Conservation (phyloP, 192 early-diverging fungal genomes). For the Mortierella hygrophila region DNA sequence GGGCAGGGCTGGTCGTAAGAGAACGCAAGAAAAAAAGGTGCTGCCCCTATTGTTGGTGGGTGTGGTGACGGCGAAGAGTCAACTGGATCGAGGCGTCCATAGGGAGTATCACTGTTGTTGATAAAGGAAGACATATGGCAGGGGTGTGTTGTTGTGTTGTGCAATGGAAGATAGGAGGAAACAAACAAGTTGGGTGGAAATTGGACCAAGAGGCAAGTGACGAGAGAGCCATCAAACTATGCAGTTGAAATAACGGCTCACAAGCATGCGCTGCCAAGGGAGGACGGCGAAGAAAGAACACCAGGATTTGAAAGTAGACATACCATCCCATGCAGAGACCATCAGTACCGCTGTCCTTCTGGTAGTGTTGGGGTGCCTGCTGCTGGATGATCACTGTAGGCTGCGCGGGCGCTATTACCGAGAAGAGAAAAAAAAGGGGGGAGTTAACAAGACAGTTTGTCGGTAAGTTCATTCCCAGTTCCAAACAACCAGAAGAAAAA, state of each 20-base stretch:
- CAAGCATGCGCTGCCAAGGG: background rate
- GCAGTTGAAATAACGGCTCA: background rate
- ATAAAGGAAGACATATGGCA: too few relatives aligned
- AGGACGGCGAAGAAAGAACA: background rate
- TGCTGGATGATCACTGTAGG: constrained; percentile 28
- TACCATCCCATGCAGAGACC: constrained; percentile 49
- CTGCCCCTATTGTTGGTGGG: background rate
- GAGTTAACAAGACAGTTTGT: background rate
- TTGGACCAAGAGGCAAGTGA: background rate
- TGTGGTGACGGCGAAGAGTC: background rate
- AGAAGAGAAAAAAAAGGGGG: background rate
- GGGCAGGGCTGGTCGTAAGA: background rate
- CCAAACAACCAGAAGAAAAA: background rate
- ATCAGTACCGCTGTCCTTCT: constrained; percentile 7
- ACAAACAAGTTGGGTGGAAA: background rate
- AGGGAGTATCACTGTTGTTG: background rate
- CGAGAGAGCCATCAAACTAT: background rate
- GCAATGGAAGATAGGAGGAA: background rate
- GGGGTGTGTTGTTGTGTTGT: background rate
- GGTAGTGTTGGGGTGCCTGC: background rate
- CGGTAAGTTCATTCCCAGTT: constrained; percentile 10
- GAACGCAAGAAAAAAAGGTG: background rate
- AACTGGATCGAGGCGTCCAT: background rate
- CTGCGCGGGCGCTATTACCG: constrained; percentile 13
- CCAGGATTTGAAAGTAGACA: background rate